Conservation (phyloP, 805 yeast genomes). For the Kazachstania kunashirensis region DNA sequence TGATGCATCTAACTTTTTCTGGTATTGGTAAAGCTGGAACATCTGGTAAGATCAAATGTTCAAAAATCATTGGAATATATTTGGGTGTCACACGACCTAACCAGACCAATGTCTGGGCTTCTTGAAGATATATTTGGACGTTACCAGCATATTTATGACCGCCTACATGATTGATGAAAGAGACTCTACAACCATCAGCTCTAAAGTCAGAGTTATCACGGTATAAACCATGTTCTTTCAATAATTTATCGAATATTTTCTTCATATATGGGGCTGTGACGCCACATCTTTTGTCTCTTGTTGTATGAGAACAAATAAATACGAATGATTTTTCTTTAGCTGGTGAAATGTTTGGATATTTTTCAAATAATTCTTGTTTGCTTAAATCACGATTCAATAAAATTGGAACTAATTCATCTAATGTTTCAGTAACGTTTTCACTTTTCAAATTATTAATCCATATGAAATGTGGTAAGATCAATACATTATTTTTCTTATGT, state of each 20-base stretch:
- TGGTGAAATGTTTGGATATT: constrained; percentile 27
- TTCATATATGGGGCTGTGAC: constrained; percentile 86
- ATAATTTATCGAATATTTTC: constrained; percentile 61
- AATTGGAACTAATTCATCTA: constrained; percentile 36
- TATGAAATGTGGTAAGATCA: constrained; percentile 65
- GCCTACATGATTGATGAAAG: constrained; percentile 79
- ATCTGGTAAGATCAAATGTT: constrained; percentile 59
- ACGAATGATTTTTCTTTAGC: constrained; percentile 41
- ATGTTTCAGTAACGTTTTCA: constrained; percentile 35
- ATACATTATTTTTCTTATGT: constrained; percentile 45
- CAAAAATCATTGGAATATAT: constrained; percentile 65
- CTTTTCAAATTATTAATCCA: constrained; percentile 48
- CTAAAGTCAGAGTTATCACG: constrained; percentile 72
- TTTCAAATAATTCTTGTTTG: constrained; percentile 25
- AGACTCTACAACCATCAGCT: constrained; percentile 63
- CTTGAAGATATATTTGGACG: constrained; percentile 59
- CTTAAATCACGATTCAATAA: constrained; percentile 24
- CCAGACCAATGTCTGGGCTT: constrained; percentile 56
- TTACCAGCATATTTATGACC: constrained; percentile 95
- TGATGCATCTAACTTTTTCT: constrained; percentile 48
- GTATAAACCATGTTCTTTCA: constrained; percentile 60
- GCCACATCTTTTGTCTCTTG: constrained; percentile 91
- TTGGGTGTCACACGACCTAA: constrained; percentile 75
- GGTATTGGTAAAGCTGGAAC: constrained; percentile 60
- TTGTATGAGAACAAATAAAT: constrained; percentile 78